These are phyloP conservation scores for Fusarium incarnatum DNA, from an alignment of 2,329 filamentous ascomycete genomes.

Conservation along the genomic window DNA sequence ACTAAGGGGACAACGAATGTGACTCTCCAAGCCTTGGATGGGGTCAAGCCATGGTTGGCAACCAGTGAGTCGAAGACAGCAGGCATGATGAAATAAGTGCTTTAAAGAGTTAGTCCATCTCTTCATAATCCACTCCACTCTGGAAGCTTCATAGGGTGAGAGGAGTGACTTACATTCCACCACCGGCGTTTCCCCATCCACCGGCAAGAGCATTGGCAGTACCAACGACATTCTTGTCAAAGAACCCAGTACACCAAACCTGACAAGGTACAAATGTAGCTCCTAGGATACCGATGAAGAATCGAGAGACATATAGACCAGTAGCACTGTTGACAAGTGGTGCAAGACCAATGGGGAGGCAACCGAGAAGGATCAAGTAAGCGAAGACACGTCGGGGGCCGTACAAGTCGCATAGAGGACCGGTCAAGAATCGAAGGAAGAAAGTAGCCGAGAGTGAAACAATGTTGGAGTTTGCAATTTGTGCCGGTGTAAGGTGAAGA, in stretches of 20 bases:
- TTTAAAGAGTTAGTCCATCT: conserved; percentile 8
- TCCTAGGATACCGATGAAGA: conserved; percentile 84
- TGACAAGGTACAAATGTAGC: conserved; percentile 87
- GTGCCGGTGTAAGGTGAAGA: conserved; percentile 73
- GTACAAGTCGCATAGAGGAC: conserved; percentile 86
- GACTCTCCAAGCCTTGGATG: conserved; percentile 83
- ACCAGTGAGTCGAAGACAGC: conserved; percentile 85
- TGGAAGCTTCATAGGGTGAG: not conserved
- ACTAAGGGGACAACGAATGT: conserved; percentile 87
- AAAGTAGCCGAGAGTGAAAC: conserved; percentile 78
- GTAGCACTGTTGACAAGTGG: conserved; percentile 73
- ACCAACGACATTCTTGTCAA: conserved; percentile 91
- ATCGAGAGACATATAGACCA: conserved; percentile 78
- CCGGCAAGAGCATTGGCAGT: conserved; percentile 88
- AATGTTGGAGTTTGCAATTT: conserved; percentile 92
- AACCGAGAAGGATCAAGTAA: conserved; percentile 78
- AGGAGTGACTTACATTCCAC: conserved; percentile 68
- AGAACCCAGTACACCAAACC: conserved; percentile 93
- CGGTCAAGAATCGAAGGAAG: conserved; percentile 80
- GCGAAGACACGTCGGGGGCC: conserved; percentile 86
- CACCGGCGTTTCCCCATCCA: conserved; percentile 88
- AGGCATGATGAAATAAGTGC: conserved; percentile 92
- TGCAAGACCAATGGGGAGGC: conserved; percentile 84
- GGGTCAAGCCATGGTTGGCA: conserved; percentile 65
- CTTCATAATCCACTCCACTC: not conserved